Evolutionary conservation across 2,329 filamentous ascomycete species (phyloP).

Genomic region (Exophiala mesophila): DNA sequence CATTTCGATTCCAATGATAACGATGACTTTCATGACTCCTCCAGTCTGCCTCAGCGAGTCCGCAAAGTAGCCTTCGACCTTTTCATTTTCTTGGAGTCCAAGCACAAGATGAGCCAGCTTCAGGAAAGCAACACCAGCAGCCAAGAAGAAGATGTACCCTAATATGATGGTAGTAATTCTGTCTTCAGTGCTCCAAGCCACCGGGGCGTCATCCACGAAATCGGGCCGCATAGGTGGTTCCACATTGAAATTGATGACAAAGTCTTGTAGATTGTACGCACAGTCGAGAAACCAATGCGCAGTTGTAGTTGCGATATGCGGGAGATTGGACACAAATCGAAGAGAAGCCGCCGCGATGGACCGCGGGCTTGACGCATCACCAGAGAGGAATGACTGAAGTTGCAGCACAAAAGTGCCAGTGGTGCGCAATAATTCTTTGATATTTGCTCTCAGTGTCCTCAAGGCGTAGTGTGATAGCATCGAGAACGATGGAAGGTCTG

Average conservation of each 20-base stretch:
- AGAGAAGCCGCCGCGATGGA: too few relatives aligned
- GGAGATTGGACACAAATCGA: too few relatives aligned
- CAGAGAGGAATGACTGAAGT: too few relatives aligned
- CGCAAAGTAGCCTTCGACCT: constrained; percentile 68
- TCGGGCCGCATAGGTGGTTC: constrained; percentile 1
- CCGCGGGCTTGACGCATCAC: too few relatives aligned
- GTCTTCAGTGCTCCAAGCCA: constrained; percentile 66
- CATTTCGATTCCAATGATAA: constrained; percentile 99
- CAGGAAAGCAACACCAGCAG: constrained; percentile 73
- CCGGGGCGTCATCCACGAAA: constrained; percentile 51
- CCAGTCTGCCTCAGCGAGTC: constrained; percentile 88
- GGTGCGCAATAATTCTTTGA: neutral
- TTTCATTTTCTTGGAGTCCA: constrained; percentile 48
- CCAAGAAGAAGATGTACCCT: constrained; percentile 73
- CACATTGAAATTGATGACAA: constrained; percentile 1
- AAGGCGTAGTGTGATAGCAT: constrained; percentile 66
- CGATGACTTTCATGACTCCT: constrained; percentile 92
- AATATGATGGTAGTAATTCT: constrained; percentile 68
- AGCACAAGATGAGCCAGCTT: constrained; percentile 67
- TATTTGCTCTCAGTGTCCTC: constrained; percentile 38
- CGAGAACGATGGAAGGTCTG: constrained; percentile 71
- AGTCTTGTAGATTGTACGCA: neutral
- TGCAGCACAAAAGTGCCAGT: too few relatives aligned
- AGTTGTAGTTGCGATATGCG: too few relatives aligned
- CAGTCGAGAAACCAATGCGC: neutral